phyloP scores from a whole-genome alignment of 768 basidiomycete genomes.

The Termitomyces sp. region DNA sequence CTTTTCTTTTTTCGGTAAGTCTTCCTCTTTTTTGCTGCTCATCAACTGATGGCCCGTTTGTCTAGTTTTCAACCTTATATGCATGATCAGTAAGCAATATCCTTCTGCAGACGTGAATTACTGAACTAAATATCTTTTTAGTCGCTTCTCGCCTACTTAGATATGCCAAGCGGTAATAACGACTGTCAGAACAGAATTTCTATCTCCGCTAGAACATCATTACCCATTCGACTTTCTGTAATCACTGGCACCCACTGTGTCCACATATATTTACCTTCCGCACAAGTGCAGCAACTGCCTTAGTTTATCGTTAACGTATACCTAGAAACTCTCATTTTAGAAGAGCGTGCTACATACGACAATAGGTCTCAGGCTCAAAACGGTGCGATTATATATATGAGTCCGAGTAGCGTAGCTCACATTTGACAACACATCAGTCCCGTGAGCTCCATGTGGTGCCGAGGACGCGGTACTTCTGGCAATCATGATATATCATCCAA shows the following conservation, averaged over 20 bases:
- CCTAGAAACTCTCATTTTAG: too few relatives aligned
- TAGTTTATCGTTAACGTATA: background rate
- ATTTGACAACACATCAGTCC: too few relatives aligned
- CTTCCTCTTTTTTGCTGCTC: background rate
- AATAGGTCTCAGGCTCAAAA: too few relatives aligned
- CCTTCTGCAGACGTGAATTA: background rate
- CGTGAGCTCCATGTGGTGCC: too few relatives aligned
- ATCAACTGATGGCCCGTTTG: background rate
- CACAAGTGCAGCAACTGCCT: background rate
- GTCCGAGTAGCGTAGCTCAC: too few relatives aligned
- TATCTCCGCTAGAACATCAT: background rate
- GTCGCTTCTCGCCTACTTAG: conserved; percentile 71
- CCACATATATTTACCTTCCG: too few relatives aligned
- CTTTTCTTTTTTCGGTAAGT: conserved; percentile 57
- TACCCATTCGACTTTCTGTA: background rate
- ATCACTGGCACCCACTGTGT: background rate
- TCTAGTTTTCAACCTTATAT: conserved; percentile 65
- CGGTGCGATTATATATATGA: background rate
- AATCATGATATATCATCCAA: too few relatives aligned
- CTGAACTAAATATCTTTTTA: conserved; percentile 17
- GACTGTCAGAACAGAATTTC: background rate
- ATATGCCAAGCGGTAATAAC: conserved; percentile 58
- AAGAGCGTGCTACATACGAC: too few relatives aligned
- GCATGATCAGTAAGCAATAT: conserved; percentile 41
- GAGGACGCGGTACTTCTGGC: too few relatives aligned